Evolutionary conservation across 2,329 filamentous ascomycete genomes (phyloP), one percentile per base, ranked within the genome.

Genomic region (Hypoxylon rubiginosum): DNA sequence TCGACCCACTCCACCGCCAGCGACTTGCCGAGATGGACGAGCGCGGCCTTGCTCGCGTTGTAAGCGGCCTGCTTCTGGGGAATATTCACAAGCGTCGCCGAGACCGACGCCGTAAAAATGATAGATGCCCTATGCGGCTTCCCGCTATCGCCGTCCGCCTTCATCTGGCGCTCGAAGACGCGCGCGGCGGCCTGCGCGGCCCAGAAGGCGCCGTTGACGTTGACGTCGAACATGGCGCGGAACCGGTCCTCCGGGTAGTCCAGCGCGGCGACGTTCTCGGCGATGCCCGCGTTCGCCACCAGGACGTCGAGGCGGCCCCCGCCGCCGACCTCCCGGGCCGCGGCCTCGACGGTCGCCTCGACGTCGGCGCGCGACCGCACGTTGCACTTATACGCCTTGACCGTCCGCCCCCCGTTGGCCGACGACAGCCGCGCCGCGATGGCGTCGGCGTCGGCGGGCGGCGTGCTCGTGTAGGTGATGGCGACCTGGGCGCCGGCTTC

Each of bases 1-100:
- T 80, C 78, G 1, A 77, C 78, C 81, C 81, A 83, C 62, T 83
- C 82, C 3, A 82, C 81, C 1, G 80, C 77, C 7, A 82, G 69
- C 46, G 75, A 79, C 71, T 80, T 80, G 13, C 77, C 75, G 8
- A 83, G 69, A 45, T 81, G 81, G 0, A 81, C 74, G 0, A 80
- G 78, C 0, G 77, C 82, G 0, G 80, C 81, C 63, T 83, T 83
- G 58, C 76, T 79, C 4, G 81, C 77, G 60, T 83, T 83, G 59
- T 82, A 83, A 2, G 79, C 79, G 57, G 73, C 81, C 74, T 74
- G 79, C 68, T 75, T 82, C 73, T 80, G 79, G 3, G 79, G 79
- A 28, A 81, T 69, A 50, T 81, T 81, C 39, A 81, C 79, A 15
- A 84, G 74, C 15, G 79, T 76, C 0, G 78, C 78, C 19, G 80